Base-by-base conservation (phyloP, 805 yeast species). In the Candida peoriensis region DNA sequence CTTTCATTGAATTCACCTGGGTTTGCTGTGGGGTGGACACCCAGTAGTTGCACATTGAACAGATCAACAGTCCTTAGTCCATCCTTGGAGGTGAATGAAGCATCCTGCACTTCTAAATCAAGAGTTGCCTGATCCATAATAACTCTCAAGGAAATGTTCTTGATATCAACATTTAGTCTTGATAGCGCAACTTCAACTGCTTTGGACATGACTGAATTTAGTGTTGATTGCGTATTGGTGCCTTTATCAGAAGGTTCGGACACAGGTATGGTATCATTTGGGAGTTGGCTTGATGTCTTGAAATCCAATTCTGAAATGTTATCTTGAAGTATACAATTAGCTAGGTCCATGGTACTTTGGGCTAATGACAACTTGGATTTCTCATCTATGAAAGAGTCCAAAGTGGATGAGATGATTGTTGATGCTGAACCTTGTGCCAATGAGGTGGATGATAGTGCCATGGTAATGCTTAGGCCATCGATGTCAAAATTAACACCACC, bases 321-420 rank as follows among this genome's bases (percentile, higher is more conserved):
- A 14, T 48, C 53, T 15, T 61, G 60, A 28, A 66, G 52, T 28
- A 67, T 52, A 10, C 71, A 64, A 42, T 70, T 72, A 3, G 93
- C 87, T 36, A 87, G 64, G 46, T 81, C 86, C 16, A 80, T 78
- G 0, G 90, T 79, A 38, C 93, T 81, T 47, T 78, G 81, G 0
- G 84, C 78, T 37, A 84, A 56, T 37, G 78, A 75, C 37, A 74
- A 74, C 38, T 61, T 64, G 2, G 54, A 47, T 26, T 53, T 61
- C 16, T 57, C 58, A 24, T 53, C 36, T 9, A 32, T 23, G 13
- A 34, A 26, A n/a, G 38, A 32, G 13, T 31, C 33, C 8, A 66
- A 24, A 29, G 41, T 21, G 10, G 37, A 28, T 3, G 33, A 21
- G 8, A 36, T 17, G 22, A 24, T 4, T 35, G 25, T 11, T 25